Evolutionary conservation across 108 stramenopile genomes (phyloP).

Genomic region (Fragilaria radians): DNA sequence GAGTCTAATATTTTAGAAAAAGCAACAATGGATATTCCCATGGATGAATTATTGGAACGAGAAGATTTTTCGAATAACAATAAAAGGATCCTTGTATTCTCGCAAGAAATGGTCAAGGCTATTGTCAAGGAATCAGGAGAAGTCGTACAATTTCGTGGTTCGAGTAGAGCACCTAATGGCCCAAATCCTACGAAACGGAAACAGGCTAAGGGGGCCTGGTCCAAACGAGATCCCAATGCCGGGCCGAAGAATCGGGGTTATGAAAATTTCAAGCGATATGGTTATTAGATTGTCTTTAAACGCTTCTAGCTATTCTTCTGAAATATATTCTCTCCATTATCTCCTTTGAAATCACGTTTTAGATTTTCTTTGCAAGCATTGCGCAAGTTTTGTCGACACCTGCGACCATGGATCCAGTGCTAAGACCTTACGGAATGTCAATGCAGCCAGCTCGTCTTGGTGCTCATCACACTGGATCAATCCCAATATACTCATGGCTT

Average conservation of each 20-base stretch:
- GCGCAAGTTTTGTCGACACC: background rate
- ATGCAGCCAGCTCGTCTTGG: background rate
- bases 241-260: constrained; percentile 63
- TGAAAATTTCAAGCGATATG: constrained; percentile 66
- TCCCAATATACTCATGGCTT: background rate
- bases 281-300: too few species aligned
- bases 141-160: constrained; percentile 7
- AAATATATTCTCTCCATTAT: too few species aligned
- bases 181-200: constrained; percentile 13
- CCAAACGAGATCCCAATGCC: constrained; percentile 26
- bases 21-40: constrained; percentile 23
- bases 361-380: too few species aligned
- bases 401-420: background rate
- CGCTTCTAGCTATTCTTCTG: too few species aligned
- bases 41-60: constrained; percentile 41
- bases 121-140: constrained; percentile 61
- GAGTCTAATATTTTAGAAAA: constrained; percentile 37
- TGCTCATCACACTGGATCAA: background rate
- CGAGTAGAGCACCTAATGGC: constrained; percentile 13
- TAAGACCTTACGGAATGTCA: background rate
- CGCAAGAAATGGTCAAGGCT: constrained; percentile 25
- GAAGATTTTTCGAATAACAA: constrained; percentile 67
- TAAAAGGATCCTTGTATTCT: constrained; percentile 62
- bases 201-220: constrained; percentile 56
- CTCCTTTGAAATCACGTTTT: too few species aligned